phyloP scores from a whole-genome alignment of 306 rosid species.

The Oemleria cerasiformis region DNA sequence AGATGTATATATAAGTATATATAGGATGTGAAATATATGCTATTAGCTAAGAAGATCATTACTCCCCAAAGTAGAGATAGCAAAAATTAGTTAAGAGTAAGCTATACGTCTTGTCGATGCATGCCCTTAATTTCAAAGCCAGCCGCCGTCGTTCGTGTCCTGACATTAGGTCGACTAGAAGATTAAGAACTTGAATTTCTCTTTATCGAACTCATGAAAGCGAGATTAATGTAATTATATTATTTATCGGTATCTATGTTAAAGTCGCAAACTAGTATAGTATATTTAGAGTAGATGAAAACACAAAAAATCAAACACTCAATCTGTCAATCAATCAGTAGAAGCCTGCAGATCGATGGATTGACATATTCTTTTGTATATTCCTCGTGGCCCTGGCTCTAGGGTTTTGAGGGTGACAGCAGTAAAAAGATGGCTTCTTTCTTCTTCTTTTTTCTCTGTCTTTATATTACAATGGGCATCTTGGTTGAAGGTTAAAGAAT shows the following conservation, averaged over 20 bases:
- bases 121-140: not conserved
- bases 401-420: not conserved
- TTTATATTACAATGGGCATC: not conserved
- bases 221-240: no score
- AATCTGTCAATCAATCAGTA: no score
- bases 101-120: not conserved
- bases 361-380: not conserved
- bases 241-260: no score
- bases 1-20: no score
- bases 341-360: not conserved
- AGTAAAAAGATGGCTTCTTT: not conserved
- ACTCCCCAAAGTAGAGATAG: not conserved
- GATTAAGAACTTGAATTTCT: not conserved
- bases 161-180: not conserved
- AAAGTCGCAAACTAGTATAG: no score
- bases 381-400: not conserved
- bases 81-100: not conserved
- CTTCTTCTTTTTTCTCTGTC: not conserved
- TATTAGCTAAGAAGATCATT: not conserved
- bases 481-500: slow-evolving; percentile 6
- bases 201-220: not conserved
- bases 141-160: not conserved
- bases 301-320: not conserved
- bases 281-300: slow-evolving; percentile 35
- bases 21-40: not conserved